Conservation (phyloP, 106 monocot genomes). For the Narthecium ossifragum region DNA sequence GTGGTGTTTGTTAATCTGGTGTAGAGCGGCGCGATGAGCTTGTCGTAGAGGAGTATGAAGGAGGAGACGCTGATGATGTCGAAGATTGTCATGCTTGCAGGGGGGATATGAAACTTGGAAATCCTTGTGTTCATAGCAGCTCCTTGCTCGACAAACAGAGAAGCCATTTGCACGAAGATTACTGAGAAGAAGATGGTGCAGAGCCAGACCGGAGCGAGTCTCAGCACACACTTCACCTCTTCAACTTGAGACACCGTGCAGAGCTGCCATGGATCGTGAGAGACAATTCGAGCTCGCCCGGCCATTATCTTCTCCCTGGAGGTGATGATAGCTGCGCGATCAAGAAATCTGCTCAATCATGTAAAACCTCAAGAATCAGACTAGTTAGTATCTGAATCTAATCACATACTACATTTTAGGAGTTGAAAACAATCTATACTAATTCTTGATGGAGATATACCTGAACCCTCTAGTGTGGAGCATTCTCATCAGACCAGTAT, state of each 20-base stretch:
- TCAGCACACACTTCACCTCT: constrained; percentile 19
- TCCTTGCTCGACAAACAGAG: constrained; percentile 2
- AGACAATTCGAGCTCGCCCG: no score
- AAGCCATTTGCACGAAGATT: background rate
- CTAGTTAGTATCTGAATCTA: background rate
- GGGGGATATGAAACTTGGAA: background rate
- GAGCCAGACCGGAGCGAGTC: constrained; percentile 7
- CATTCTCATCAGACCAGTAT: background rate
- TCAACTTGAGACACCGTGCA: constrained; percentile 25
- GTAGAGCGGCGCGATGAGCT: background rate
- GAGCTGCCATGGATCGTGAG: constrained; percentile 9
- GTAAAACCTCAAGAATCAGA: background rate
- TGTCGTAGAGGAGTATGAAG: background rate
- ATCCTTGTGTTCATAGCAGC: constrained; percentile 4
- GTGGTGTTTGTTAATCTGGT: background rate
- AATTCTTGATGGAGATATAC: background rate
- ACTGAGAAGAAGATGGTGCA: constrained; percentile 8
- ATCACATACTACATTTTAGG: background rate
- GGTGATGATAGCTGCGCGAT: constrained; percentile 25
- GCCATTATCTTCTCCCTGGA: constrained; percentile 1
- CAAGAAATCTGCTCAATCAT: constrained; percentile 18
- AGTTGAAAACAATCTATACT: background rate
- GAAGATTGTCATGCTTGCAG: constrained; percentile 4
- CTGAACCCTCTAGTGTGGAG: constrained; percentile 4
- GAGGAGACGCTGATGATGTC: constrained; percentile 2